These are phyloP conservation scores for Kockiozyma suomiensis DNA, from an alignment of 805 yeast species.

Conservation along the genomic window DNA sequence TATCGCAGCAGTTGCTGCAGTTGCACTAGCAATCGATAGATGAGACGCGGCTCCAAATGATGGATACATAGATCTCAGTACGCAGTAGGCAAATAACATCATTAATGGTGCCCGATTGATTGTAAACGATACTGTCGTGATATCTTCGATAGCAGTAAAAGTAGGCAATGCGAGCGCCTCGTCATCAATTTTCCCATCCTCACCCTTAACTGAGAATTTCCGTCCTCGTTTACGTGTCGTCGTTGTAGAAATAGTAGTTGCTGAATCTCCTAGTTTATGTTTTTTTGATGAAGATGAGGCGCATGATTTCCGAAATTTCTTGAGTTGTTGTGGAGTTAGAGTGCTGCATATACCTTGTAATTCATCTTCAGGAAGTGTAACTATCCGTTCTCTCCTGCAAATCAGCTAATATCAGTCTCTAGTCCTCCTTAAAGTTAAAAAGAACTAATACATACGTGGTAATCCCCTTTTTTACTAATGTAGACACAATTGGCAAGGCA, in stretches of 20 bases:
- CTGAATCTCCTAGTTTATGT: too few relatives aligned
- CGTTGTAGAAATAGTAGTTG: too few relatives aligned
- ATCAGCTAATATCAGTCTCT: too few relatives aligned
- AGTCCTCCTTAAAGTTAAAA: too few relatives aligned
- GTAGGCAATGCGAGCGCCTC: constrained; percentile 15
- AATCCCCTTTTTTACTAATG: constrained; percentile 18
- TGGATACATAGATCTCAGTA: constrained; percentile 20
- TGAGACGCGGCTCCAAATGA: constrained; percentile 23
- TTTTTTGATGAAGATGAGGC: not conserved
- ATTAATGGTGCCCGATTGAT: constrained; percentile 31
- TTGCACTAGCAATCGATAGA: constrained; percentile 29
- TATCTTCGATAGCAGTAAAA: constrained; percentile 3
- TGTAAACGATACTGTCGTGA: not conserved
- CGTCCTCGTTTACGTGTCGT: constrained; percentile 1
- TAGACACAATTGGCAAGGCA: constrained; percentile 26
- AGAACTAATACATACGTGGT: too few relatives aligned
- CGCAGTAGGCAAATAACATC: constrained; percentile 27
- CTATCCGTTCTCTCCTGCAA: constrained; percentile 16
- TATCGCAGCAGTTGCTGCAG: constrained; percentile 22
- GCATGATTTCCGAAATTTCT: constrained; percentile 12
- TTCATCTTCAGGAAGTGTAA: constrained; percentile 12
- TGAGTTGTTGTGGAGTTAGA: constrained; percentile 11
- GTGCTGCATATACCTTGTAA: constrained; percentile 9
- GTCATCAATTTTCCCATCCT: constrained; percentile 6
- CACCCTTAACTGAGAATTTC: not conserved